phyloP scores from a whole-genome alignment of 176 grass and related monocot genomes.

The Typha latifolia region DNA sequence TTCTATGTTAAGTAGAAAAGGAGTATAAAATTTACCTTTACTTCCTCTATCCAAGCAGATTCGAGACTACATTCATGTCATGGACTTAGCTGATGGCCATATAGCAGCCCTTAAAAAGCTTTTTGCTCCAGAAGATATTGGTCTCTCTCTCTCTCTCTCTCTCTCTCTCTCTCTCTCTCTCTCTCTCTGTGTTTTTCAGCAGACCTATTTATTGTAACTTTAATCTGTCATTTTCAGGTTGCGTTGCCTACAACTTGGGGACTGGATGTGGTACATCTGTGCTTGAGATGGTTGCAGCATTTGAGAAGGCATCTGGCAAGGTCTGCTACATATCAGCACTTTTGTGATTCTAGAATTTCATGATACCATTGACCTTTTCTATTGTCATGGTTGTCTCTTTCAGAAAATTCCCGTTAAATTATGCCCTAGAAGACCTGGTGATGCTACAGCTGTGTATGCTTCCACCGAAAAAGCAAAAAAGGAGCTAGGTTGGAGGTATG shows the following conservation, averaged over 20 bases:
- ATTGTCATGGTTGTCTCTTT: not conserved
- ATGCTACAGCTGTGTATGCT: conserved; percentile 22
- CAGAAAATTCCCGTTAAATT: conserved; percentile 28
- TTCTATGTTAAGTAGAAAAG: not conserved
- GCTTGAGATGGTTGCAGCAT: conserved; percentile 21
- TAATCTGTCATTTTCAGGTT: conserved; percentile 8
- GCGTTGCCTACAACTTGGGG: conserved; percentile 24
- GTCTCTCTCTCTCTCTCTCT: conserved; percentile 10
- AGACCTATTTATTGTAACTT: not conserved
- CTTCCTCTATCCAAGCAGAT: conserved; percentile 28
- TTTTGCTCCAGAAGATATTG: conserved; percentile 44
- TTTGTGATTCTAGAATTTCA: not conserved
- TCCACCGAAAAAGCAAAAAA: conserved; percentile 27
- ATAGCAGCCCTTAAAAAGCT: conserved; percentile 73
- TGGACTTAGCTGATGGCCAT: conserved; percentile 87
- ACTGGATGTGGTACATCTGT: conserved; percentile 20
- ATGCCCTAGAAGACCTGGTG: conserved; percentile 21
- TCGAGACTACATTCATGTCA: conserved; percentile 91
- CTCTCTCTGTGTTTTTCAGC: not conserved
- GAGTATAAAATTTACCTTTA: not conserved
- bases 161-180: too few relatives aligned
- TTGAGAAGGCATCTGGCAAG: conserved; percentile 22
- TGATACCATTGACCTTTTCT: not conserved
- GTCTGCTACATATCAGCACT: conserved; percentile 3
- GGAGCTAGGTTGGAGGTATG: conserved; percentile 30